Evolutionary conservation across 2,329 filamentous ascomycete genomes (phyloP).

Genomic region (Alternaria burnsii): DNA sequence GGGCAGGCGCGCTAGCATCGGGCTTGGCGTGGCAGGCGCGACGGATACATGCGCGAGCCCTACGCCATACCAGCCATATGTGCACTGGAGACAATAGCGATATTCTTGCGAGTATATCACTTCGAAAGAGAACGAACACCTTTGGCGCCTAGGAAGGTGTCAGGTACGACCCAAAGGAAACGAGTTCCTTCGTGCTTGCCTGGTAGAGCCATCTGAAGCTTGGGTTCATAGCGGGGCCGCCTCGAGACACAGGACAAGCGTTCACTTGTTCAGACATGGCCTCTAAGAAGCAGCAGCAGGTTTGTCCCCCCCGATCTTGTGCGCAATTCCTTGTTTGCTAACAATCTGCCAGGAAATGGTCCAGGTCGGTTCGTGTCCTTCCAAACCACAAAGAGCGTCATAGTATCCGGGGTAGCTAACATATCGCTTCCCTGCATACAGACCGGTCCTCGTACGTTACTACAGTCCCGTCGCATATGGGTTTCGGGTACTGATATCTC

Average conservation of each 20-base stretch:
- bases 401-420: slow-evolving; percentile 50
- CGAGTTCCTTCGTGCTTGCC: slow-evolving; percentile 2
- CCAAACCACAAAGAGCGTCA: slow-evolving; percentile 34
- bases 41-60: slow-evolving; percentile 13
- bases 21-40: slow-evolving; percentile 33
- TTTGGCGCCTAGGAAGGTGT: neutral
- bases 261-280: slow-evolving; percentile 46
- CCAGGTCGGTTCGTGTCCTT: slow-evolving; percentile 85
- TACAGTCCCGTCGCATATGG: neutral
- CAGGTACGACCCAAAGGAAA: neutral
- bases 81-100: neutral
- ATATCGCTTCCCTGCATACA: slow-evolving; percentile 32
- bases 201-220: slow-evolving; percentile 20
- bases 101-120: neutral
- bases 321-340: slow-evolving; percentile 23
- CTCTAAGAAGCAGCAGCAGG: slow-evolving; percentile 59
- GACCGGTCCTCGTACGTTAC: slow-evolving; percentile 50
- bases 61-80: neutral
- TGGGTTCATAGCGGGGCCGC: slow-evolving; percentile 27
- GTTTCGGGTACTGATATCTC: slow-evolving; percentile 13
- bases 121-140: neutral
- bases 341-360: slow-evolving; percentile 84
- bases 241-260: slow-evolving; percentile 11
- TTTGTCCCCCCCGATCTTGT: slow-evolving; percentile 22
- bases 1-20: slow-evolving; percentile 19